Percentiles rank a stretch among this genome's conserved stretches.
These are phyloP conservation scores for Sporothrix variecibatus DNA, from an alignment of 2,329 filamentous ascomycete genomes.

Conservation along the genomic window DNA sequence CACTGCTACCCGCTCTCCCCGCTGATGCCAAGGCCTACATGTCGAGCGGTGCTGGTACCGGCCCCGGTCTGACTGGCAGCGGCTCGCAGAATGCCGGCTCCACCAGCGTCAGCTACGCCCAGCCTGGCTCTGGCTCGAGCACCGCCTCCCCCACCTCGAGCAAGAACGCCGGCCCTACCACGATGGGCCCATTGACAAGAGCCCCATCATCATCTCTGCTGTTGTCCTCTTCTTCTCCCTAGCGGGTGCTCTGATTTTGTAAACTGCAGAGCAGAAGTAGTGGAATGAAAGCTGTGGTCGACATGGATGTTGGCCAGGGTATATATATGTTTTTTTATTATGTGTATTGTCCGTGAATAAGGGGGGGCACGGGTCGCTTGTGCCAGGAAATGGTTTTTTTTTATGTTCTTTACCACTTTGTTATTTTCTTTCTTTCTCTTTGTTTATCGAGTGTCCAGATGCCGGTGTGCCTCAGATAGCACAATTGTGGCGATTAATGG, in stretches of 20 bases:
- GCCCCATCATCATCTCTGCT: constrained; percentile 40
- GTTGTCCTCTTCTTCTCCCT: constrained; percentile 43
- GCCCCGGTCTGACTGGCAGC: constrained; percentile 54
- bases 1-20: constrained; percentile 55
- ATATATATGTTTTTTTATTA: neutral
- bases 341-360: neutral
- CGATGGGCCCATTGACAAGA: constrained; percentile 41
- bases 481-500: neutral
- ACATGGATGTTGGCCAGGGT: neutral
- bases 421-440: neutral
- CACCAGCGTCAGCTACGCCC: constrained; percentile 48
- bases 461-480: neutral
- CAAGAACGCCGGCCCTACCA: constrained; percentile 37
- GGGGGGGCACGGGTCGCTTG: neutral
- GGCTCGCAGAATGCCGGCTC: constrained; percentile 57
- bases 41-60: constrained; percentile 54
- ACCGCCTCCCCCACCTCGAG: constrained; percentile 37
- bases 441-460: neutral
- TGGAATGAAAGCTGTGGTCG: neutral
- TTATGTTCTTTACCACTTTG: neutral
- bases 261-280: constrained; percentile 26
- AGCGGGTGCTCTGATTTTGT: constrained; percentile 45
- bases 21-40: constrained; percentile 54
- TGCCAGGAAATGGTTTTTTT: neutral
- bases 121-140: constrained; percentile 44